Evolutionary conservation across 2,329 filamentous ascomycete genomes (phyloP), one percentile per base, ranked within the genome.

Genomic region (Penicillium occitanis): DNA sequence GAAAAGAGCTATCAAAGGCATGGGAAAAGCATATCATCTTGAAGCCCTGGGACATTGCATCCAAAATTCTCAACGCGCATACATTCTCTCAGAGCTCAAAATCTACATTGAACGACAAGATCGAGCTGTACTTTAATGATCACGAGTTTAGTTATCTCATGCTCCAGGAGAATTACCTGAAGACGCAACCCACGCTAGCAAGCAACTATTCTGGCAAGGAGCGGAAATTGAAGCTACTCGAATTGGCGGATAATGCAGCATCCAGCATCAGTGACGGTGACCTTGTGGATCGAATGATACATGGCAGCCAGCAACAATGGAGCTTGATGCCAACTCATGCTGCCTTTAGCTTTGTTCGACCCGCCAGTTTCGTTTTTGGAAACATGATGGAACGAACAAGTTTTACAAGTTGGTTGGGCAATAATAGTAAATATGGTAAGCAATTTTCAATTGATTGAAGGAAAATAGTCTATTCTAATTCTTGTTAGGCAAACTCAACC

Each of bases 101-200:
- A 70, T 84, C 91, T 2, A 96, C 92, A 0, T 82, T 99, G 42
- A 98, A 98, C 75, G 94, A 99, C 78, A 99, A 99, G 83, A 95
- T 96, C 69, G 94, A 99, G 79, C 87, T 99, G 1, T 99, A 99
- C 78, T 99, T 99, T 84, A 98, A 99, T 77, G 95, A 99, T 73
- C 95, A 99, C 74, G 95, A 99, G 73, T 96, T 98, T 80, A 97
- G 93, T 73, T 95, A 90, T 74, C 83, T 99, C 63, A 98, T 99
- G 95, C 88, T 99, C 57, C 95, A 99, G 76, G 96, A 99, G 78
- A 99, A 99, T 75, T 99, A 99, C 72, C 84, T 99, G 13, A 90
- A 88, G 69, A 93, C 92, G 1, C 91, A 89, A 68, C 95, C 95
- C 2, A 84, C 88, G 68, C 84, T 82, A 13, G 81, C 91, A 3